Conservation (phyloP, 169 alveolate species). For the Cryptosporidium ryanae region DNA sequence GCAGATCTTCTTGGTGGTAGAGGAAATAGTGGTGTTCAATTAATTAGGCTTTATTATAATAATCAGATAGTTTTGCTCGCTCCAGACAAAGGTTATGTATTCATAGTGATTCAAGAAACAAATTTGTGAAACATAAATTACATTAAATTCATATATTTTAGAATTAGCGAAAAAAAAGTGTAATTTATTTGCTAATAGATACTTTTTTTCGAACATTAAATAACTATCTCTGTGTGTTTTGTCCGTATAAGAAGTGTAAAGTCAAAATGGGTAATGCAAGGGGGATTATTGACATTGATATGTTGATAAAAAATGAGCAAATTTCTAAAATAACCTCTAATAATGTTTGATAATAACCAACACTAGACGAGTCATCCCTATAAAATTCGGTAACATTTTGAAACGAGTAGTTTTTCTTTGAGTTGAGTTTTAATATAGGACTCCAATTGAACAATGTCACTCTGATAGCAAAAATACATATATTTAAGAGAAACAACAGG, state of each 20-base stretch:
- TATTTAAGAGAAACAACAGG: conserved; percentile 10
- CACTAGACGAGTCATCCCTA: neutral
- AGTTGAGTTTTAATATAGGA: conserved; percentile 20
- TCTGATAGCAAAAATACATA: conserved; percentile 14
- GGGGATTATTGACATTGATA: conserved; percentile 58
- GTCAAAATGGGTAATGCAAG: conserved; percentile 42
- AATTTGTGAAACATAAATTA: conserved; percentile 6
- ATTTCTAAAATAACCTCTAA: conserved; percentile 43
- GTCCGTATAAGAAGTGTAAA: conserved; percentile 26
- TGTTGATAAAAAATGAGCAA: conserved; percentile 27
- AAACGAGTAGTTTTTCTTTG: conserved; percentile 14
- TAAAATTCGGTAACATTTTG: neutral
- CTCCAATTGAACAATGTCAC: conserved; percentile 16
- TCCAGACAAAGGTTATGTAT: conserved; percentile 54
- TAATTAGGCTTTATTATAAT: conserved; percentile 51
- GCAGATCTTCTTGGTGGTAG: conserved; percentile 35
- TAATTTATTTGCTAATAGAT: neutral
- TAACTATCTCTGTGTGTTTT: conserved; percentile 16
- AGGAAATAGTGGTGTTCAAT: conserved; percentile 15
- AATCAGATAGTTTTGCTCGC: conserved; percentile 43
- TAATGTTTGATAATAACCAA: conserved; percentile 26
- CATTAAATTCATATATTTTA: neutral
- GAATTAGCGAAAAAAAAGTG: neutral
- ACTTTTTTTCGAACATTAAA: neutral
- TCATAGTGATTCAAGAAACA: conserved; percentile 59